Conservation (phyloP, 2,329 filamentous ascomycete genomes). For the Simplicillium sp. region DNA sequence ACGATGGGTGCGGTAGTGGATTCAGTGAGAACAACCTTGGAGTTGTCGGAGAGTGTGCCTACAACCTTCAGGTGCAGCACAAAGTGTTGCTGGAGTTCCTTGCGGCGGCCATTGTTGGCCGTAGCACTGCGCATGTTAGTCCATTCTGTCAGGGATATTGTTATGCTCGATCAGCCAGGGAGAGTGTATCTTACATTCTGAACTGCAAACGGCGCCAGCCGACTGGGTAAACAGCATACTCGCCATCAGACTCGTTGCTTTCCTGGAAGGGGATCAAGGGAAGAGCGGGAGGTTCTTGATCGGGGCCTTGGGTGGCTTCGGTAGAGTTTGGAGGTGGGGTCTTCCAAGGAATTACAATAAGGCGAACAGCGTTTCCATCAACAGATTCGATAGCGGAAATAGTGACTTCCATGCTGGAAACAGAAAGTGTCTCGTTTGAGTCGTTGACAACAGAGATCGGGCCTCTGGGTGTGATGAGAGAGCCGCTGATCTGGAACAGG, state of each 20-base stretch:
- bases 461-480: slow-evolving; percentile 68
- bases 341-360: slow-evolving; percentile 98
- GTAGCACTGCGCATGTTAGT: slow-evolving; percentile 53
- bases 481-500: slow-evolving; percentile 90
- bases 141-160: background rate
- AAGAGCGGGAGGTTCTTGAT: slow-evolving; percentile 80
- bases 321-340: slow-evolving; percentile 74
- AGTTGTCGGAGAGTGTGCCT: slow-evolving; percentile 74
- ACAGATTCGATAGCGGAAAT: slow-evolving; percentile 93
- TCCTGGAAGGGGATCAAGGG: slow-evolving; percentile 61
- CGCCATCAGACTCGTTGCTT: slow-evolving; percentile 58
- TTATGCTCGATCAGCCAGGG: background rate
- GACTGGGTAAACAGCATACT: slow-evolving; percentile 84
- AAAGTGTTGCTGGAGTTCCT: slow-evolving; percentile 95
- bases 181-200: slow-evolving; percentile 49
- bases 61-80: slow-evolving; percentile 79
- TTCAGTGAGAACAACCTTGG: slow-evolving; percentile 73
- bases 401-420: slow-evolving; percentile 73
- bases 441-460: slow-evolving; percentile 76
- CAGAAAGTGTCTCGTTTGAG: slow-evolving; percentile 72
- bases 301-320: slow-evolving; percentile 53
- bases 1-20: slow-evolving; percentile 85
- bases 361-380: slow-evolving; percentile 81
- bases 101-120: slow-evolving; percentile 88
- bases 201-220: slow-evolving; percentile 93